phyloP scores from a whole-genome alignment of 495 filamentous ascomycete genomes.

The Wilcoxina mikolae region DNA sequence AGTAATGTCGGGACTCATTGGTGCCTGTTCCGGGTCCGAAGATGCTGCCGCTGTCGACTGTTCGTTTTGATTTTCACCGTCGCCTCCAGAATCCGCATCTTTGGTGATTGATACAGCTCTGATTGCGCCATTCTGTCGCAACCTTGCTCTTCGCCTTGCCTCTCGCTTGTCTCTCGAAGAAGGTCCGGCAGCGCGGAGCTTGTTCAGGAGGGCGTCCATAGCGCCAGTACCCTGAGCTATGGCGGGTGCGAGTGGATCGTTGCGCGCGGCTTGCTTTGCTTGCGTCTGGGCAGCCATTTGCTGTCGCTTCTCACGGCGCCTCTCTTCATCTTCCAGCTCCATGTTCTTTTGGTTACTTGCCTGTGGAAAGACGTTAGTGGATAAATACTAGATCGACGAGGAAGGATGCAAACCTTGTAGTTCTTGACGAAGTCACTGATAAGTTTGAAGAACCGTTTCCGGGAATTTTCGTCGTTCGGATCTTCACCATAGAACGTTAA shows the following conservation, averaged over 20 bases:
- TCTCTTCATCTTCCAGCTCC: constrained; percentile 61
- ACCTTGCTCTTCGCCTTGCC: constrained; percentile 65
- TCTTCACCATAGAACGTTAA: constrained; percentile 97
- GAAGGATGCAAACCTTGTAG: constrained; percentile 57
- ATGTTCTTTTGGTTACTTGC: constrained; percentile 88
- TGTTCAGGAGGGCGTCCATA: constrained; percentile 94
- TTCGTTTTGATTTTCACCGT: constrained; percentile 27
- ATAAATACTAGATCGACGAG: background rate
- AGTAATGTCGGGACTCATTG: constrained; percentile 4
- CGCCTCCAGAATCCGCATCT: constrained; percentile 17
- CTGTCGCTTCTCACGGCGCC: constrained; percentile 82
- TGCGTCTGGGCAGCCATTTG: constrained; percentile 50
- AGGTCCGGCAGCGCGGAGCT: constrained; percentile 82
- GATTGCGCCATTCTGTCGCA: constrained; percentile 87
- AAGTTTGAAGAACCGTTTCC: constrained; percentile 91
- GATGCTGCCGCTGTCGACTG: background rate
- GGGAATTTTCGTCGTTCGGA: constrained; percentile 76
- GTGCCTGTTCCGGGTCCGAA: background rate
- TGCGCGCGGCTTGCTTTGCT: constrained; percentile 33
- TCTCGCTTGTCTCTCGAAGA: constrained; percentile 78
- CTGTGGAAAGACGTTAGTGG: constrained; percentile 31
- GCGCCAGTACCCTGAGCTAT: constrained; percentile 51
- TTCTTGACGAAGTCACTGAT: constrained; percentile 80
- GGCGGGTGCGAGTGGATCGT: constrained; percentile 49
- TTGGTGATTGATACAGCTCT: constrained; percentile 63